Percentiles rank a stretch among this genome's conserved stretches.
Conservation (phyloP, 1,284 basidiomycete genomes). For the Cutaneotrichosporon sp. region DNA sequence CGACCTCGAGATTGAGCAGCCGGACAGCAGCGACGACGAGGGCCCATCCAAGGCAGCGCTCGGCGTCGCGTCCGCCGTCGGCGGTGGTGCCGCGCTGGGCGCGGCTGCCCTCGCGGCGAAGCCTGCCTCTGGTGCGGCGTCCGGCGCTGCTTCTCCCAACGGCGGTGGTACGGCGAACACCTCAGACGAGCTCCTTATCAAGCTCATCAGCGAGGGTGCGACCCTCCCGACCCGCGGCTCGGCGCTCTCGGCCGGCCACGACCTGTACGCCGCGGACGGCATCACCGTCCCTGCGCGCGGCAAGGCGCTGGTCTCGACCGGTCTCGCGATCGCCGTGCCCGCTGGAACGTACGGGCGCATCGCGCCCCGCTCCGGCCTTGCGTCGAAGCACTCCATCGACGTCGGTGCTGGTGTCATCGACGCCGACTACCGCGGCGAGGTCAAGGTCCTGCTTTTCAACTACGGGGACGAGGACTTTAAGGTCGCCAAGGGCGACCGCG, state of each 20-base stretch:
- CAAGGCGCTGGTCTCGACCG: slow-evolving; percentile 86
- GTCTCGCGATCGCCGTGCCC: slow-evolving; percentile 89
- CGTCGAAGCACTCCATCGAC: slow-evolving; percentile 95
- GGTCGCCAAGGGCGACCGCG: slow-evolving; percentile 89
- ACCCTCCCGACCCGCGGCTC: slow-evolving; percentile 86
- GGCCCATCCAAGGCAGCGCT: neutral
- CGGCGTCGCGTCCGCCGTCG: neutral
- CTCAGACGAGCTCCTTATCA: slow-evolving; percentile 66
- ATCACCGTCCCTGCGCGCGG: slow-evolving; percentile 79
- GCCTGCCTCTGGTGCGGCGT: neutral
- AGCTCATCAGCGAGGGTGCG: slow-evolving; percentile 78
- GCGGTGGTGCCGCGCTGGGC: slow-evolving; percentile 1
- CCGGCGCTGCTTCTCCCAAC: neutral
- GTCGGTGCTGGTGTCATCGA: slow-evolving; percentile 97
- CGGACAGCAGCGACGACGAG: slow-evolving; percentile 36
- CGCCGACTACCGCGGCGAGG: slow-evolving; percentile 88
- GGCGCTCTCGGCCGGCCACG: slow-evolving; percentile 84
- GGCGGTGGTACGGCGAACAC: slow-evolving; percentile 5
- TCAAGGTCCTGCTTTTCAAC: slow-evolving; percentile 96
- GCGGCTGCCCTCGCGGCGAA: neutral
- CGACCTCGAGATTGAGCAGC: slow-evolving; percentile 46
- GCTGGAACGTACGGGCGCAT: slow-evolving; percentile 92
- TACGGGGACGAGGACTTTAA: slow-evolving; percentile 83
- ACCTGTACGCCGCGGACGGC: slow-evolving; percentile 84
- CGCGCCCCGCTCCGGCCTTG: slow-evolving; percentile 92